These are phyloP conservation scores for Gloeopeniophorella convolvens DNA, from an alignment of 768 basidiomycete species.

Conservation along the genomic window DNA sequence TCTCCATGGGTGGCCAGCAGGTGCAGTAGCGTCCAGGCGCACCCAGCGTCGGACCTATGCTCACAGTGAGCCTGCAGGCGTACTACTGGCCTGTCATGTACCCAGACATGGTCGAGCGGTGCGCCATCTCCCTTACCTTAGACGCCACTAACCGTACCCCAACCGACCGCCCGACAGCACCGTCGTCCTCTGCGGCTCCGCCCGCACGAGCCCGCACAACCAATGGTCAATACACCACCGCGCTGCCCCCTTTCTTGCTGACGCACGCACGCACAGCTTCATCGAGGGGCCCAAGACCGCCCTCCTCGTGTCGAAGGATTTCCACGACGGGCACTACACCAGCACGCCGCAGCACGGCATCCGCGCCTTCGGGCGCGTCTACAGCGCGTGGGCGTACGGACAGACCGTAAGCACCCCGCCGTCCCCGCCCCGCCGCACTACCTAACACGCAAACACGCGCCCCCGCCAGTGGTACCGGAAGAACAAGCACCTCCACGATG, in stretches of 20 bases:
- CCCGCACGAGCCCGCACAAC: constrained; percentile 50
- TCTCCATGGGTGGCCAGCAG: constrained; percentile 57
- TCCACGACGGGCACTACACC: constrained; percentile 47
- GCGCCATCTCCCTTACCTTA: background rate
- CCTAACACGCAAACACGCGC: background rate
- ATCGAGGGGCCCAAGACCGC: constrained; percentile 55
- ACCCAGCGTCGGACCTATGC: too few species aligned
- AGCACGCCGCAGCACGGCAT: constrained; percentile 41
- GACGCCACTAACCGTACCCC: too few species aligned
- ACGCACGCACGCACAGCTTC: constrained; percentile 38
- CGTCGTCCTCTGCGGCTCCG: constrained; percentile 46
- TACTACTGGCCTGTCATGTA: constrained; percentile 53
- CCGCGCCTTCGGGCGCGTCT: constrained; percentile 50
- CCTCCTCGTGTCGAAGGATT: constrained; percentile 47
- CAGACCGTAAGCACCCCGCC: constrained; percentile 35
- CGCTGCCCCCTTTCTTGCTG: background rate
- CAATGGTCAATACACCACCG: constrained; percentile 33
- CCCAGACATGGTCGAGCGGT: constrained; percentile 49
- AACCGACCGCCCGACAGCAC: constrained; percentile 32
- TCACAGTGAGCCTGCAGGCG: too few species aligned
- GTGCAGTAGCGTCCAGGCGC: constrained; percentile 23
- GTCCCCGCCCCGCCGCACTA: background rate
- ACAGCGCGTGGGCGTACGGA: constrained; percentile 54
- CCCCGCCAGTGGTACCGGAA: constrained; percentile 47
- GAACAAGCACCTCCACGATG: constrained; percentile 37